These are phyloP conservation scores for Colletotrichum sp. DNA, from an alignment of 2,329 filamentous ascomycete species.

Conservation along the genomic window DNA sequence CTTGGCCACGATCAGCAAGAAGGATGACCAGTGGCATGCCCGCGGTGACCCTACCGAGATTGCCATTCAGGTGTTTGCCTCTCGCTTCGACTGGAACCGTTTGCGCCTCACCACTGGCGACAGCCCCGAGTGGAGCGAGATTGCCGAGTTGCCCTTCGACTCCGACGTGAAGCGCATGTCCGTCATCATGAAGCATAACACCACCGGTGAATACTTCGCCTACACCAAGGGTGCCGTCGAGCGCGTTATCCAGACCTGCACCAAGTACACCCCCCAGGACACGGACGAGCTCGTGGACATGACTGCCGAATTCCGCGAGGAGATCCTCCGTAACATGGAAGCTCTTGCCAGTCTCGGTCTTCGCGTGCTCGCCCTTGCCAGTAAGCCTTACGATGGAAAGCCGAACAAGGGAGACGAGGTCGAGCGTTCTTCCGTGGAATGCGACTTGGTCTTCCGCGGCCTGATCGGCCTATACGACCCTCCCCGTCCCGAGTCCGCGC, in stretches of 20 bases:
- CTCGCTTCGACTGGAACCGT: slow-evolving; percentile 63
- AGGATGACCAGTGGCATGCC: slow-evolving; percentile 52
- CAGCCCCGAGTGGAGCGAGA: slow-evolving; percentile 51
- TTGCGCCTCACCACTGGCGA: slow-evolving; percentile 43
- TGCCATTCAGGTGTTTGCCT: slow-evolving; percentile 70
- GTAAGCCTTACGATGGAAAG: slow-evolving; percentile 34
- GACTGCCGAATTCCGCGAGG: slow-evolving; percentile 53
- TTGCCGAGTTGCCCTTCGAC: slow-evolving; percentile 48
- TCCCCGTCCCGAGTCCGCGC: slow-evolving; percentile 65
- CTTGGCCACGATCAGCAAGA: slow-evolving; percentile 59
- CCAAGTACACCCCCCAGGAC: slow-evolving; percentile 35
- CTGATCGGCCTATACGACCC: slow-evolving; percentile 52
- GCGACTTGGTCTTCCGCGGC: slow-evolving; percentile 15
- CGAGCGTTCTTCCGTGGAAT: neutral
- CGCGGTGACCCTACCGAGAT: slow-evolving; percentile 70
- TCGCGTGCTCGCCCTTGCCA: slow-evolving; percentile 71
- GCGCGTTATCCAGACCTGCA: slow-evolving; percentile 67
- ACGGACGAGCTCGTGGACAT: slow-evolving; percentile 40
- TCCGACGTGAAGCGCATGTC: slow-evolving; percentile 23
- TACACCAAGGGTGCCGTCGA: slow-evolving; percentile 73
- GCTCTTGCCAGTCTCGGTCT: slow-evolving; percentile 65
- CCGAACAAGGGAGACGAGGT: neutral
- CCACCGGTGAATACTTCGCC: slow-evolving; percentile 31
- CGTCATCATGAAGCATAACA: slow-evolving; percentile 19
- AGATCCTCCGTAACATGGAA: slow-evolving; percentile 70